Conservation (phyloP, 768 basidiomycete genomes). For the Lactarius indigo region DNA sequence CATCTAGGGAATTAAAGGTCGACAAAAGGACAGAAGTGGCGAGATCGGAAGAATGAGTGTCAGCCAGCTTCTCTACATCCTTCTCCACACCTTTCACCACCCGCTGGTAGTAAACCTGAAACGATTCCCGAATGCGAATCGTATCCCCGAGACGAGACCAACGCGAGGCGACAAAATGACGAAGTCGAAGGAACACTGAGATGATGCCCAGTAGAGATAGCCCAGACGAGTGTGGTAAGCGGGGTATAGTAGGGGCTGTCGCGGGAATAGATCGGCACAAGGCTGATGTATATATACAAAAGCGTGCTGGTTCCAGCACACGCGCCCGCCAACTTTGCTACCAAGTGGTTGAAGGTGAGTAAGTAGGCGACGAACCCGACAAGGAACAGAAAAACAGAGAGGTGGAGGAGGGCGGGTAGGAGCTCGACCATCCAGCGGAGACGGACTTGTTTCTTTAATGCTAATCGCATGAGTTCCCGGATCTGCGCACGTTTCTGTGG, state of each 20-base stretch:
- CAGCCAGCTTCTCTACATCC: conserved; percentile 5
- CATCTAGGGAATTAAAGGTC: not conserved
- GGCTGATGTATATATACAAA: not conserved
- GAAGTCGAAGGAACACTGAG: not conserved
- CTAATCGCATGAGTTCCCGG: not conserved
- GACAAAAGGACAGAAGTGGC: not conserved
- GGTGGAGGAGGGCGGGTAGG: not conserved
- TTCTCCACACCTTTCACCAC: not conserved
- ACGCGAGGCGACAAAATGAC: not conserved
- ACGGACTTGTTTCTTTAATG: not conserved
- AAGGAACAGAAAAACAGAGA: conserved; percentile 9
- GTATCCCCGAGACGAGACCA: not conserved
- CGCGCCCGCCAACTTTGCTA: not conserved
- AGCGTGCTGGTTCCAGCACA: not conserved
- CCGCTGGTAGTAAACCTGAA: not conserved
- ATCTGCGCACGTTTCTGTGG: not conserved
- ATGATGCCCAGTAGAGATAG: not conserved
- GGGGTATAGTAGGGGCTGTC: not conserved
- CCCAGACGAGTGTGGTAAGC: not conserved
- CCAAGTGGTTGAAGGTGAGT: not conserved
- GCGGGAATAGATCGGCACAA: not conserved
- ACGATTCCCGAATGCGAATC: not conserved
- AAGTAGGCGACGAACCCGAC: not conserved
- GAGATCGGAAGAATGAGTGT: not conserved
- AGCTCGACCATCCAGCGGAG: not conserved